Base-by-base conservation (phyloP, 2,329 filamentous ascomycete genomes). In the Laburnicola sp. region DNA sequence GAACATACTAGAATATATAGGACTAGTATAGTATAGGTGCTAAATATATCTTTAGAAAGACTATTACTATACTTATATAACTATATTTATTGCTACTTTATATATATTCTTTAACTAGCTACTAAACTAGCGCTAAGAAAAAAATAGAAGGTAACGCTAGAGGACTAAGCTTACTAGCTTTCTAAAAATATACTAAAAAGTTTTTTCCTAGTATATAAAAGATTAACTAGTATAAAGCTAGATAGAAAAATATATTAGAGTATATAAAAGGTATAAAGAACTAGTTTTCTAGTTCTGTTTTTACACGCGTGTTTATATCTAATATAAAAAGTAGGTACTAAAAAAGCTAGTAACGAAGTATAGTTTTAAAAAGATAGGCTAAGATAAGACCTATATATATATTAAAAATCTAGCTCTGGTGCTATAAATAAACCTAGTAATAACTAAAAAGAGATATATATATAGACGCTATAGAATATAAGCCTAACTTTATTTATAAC, bases 91-190 rank as follows among this genome's bases (percentile, higher is more conserved):
- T n/a, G 8, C 30, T 32, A 57, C 53, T 39, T 10, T 60, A 46
- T 48, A 46, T 48, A 52, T 37, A 7, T 61, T 61, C 45, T 58
- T 60, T 45, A n/a, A 59, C 39, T 61, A 16, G 16, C 16, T 16
- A 16, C 16, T 16, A 16, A 16, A 16, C 16, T 16, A 16, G 16
- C 16, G 16, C 6, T 2, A 45, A 26, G 49, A 51, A 36, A 56
- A 57, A 42, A 28, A 28, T 3, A 39, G 51, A n/a, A 57, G 49
- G 36, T 59, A 35, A 49, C 49, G 26, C 38, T 21, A n/a, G 30
- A 39, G 54, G 23, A 63, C 53, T 7, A 63, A 61, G 50, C 7
- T 42, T 1, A 11, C 44, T 1, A 59, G 56, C 42, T 59, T 51
- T 4, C 52, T 61, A 23, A 21, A 23, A 39, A 59, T 45, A 26